Evolutionary conservation across 2,329 filamentous ascomycete genomes (phyloP), one percentile per base, ranked within the genome.

Genomic region (Lojkania enalia): DNA sequence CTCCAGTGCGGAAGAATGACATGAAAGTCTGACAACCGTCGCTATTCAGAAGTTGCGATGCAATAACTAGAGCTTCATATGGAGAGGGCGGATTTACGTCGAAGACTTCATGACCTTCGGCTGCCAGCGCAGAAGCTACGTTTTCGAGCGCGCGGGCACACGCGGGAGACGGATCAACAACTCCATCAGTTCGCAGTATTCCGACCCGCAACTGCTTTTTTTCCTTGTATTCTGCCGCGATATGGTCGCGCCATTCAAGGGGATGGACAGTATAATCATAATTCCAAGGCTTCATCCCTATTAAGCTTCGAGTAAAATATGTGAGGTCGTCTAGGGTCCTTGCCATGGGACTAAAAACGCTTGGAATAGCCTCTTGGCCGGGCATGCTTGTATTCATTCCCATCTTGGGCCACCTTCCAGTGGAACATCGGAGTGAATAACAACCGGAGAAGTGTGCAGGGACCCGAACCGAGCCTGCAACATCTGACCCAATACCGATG

Each of bases 281-380:
- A 47, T 81, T 85, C 91, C 91, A 96, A 0, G 90, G 89, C 70
- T 88, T 76, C 84, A 94, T 92, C 39, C 81, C 74, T 43, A 96
- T 81, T 42, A 96, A 74, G 5, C 83, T 81, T 40, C 84, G 83
- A 3, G 88, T 88, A 68, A 96, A 96, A 72, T 95, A 96, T 1
- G 79, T 80, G 49, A 96, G 73, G 63, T 96, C 91, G 51, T 84
- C 81, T 46, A 96, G 71, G 0, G 90, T 96, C 41, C 90, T 81
- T 2, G 91, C 83, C 92, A 97, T 96, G 4, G 91, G 91, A 46
- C 88, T 92, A 71, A 91, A 96, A 15, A 96, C 90, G 52, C 86
- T 88, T 1, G 89, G 84, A 21, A 96, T 84, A 0, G 90, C 91
- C 64, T 96, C 92, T 66, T 96, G 90, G 0, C 92, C 92, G 0